Evolutionary conservation across 1,139 yeast genomes (phyloP).

Genomic region (Magnusiomyces sp.): DNA sequence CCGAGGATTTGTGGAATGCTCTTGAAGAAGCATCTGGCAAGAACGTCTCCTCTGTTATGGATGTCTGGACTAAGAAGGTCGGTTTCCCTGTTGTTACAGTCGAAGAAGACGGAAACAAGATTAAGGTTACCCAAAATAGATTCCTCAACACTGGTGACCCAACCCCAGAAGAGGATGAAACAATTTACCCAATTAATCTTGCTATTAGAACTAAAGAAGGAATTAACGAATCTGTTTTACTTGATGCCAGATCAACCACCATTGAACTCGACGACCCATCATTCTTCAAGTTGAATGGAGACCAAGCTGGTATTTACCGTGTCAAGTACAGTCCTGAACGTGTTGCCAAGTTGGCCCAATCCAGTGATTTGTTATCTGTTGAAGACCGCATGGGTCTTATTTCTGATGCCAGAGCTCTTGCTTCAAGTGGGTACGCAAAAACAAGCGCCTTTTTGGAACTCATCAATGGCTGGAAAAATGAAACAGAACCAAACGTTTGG

Average conservation of each 20-base stretch:
- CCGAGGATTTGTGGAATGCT: conserved; percentile 52
- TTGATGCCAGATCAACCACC: conserved; percentile 47
- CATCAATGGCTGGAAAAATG: conserved; percentile 50
- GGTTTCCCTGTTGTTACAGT: conserved; percentile 59
- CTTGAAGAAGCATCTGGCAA: conserved; percentile 47
- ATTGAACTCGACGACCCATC: conserved; percentile 37
- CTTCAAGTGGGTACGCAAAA: conserved; percentile 63
- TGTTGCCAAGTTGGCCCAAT: conserved; percentile 64
- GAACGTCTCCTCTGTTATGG: conserved; percentile 47
- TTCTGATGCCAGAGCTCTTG: conserved; percentile 69
- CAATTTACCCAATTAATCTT: conserved; percentile 41
- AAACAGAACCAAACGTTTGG: conserved; percentile 49
- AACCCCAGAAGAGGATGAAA: conserved; percentile 58
- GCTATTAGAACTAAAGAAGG: conserved; percentile 63
- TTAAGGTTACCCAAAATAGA: conserved; percentile 50
- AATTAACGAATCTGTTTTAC: conserved; percentile 52
- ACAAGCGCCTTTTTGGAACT: conserved; percentile 59
- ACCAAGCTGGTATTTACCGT: conserved; percentile 77
- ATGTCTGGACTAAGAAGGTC: conserved; percentile 53
- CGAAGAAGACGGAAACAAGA: conserved; percentile 26
- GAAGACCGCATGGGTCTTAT: conserved; percentile 83
- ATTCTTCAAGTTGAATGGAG: conserved; percentile 72
- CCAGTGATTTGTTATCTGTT: conserved; percentile 58
- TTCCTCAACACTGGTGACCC: conserved; percentile 75
- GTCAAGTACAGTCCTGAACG: conserved; percentile 70